Percentiles rank a stretch among this genome's conserved stretches.
phyloP scores from a whole-genome alignment of 2,329 filamentous ascomycete genomes.

The Fusarium graminum region DNA sequence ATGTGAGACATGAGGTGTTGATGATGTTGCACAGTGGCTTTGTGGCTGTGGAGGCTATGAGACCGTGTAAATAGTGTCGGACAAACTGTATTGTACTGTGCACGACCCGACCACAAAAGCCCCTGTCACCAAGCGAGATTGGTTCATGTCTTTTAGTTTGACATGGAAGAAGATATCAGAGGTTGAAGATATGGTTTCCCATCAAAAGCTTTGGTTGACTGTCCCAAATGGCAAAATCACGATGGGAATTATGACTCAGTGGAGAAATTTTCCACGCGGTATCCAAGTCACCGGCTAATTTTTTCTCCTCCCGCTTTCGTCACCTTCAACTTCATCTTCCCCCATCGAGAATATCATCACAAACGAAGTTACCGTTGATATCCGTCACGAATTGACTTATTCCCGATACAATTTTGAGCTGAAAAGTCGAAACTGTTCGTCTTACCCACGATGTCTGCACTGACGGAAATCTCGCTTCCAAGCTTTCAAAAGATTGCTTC shows the following conservation, averaged over 20 bases:
- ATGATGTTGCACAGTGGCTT: background rate
- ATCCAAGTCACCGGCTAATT: conserved; percentile 39
- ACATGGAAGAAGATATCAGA: conserved; percentile 8
- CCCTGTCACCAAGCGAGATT: conserved; percentile 28
- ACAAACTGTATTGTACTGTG: conserved; percentile 15
- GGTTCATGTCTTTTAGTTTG: conserved; percentile 4
- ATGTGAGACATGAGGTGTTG: background rate
- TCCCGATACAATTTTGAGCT: background rate
- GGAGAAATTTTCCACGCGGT: conserved; percentile 38
- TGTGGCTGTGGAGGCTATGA: conserved; percentile 10
- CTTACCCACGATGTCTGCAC: conserved; percentile 28
- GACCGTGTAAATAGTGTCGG: background rate
- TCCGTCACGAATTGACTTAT: background rate
- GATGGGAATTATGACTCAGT: conserved; percentile 37
- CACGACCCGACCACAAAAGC: conserved; percentile 18
- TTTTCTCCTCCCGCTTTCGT: conserved; percentile 43
- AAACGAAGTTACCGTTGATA: background rate
- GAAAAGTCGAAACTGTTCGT: background rate
- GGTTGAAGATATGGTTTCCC: conserved; percentile 10
- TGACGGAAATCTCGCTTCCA: conserved; percentile 46
- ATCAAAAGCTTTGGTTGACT: conserved; percentile 5
- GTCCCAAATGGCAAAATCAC: conserved; percentile 14
- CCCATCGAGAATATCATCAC: conserved; percentile 17
- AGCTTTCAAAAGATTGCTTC: conserved; percentile 55
- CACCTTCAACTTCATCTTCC: conserved; percentile 31